These are phyloP conservation scores for Pyrrhoderma noxium DNA, from an alignment of 1,284 basidiomycete genomes.

Conservation along the genomic window DNA sequence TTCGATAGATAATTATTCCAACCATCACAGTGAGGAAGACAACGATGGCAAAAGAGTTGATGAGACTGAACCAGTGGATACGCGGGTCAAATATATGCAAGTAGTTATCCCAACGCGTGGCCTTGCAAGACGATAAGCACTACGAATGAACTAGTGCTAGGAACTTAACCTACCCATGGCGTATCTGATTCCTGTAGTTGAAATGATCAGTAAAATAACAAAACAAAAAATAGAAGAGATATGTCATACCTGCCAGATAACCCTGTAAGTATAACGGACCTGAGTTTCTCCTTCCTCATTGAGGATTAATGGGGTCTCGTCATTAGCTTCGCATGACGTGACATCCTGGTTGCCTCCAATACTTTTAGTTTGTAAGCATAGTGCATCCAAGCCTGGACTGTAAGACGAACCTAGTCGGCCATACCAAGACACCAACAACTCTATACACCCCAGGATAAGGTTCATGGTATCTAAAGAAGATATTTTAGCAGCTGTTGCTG, in stretches of 20 bases:
- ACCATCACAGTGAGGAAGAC: constrained; percentile 93
- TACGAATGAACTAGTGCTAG: constrained; percentile 4
- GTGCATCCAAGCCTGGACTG: background rate
- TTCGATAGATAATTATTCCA: constrained; percentile 82
- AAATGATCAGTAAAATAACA: background rate
- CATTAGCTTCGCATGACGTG: constrained; percentile 20
- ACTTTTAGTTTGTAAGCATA: constrained; percentile 2
- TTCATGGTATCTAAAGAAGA: constrained; percentile 65
- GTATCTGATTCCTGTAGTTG: constrained; percentile 64
- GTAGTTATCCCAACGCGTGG: constrained; percentile 95
- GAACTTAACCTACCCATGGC: constrained; percentile 52
- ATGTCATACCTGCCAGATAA: constrained; percentile 73
- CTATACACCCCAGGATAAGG: constrained; percentile 65
- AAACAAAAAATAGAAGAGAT: constrained; percentile 2
- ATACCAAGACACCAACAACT: constrained; percentile 88
- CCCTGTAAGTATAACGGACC: constrained; percentile 86
- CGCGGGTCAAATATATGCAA: constrained; percentile 74
- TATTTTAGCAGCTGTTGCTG: constrained; percentile 11
- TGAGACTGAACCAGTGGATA: constrained; percentile 88
- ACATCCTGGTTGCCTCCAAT: constrained; percentile 10
- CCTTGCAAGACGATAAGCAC: constrained; percentile 39
- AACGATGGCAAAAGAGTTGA: constrained; percentile 90
- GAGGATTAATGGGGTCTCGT: constrained; percentile 47
- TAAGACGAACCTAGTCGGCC: constrained; percentile 64
- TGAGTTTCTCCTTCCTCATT: constrained; percentile 55